phyloP scores from a whole-genome alignment of 148 eudicot genomes.

The Heliosperma pusillum region DNA sequence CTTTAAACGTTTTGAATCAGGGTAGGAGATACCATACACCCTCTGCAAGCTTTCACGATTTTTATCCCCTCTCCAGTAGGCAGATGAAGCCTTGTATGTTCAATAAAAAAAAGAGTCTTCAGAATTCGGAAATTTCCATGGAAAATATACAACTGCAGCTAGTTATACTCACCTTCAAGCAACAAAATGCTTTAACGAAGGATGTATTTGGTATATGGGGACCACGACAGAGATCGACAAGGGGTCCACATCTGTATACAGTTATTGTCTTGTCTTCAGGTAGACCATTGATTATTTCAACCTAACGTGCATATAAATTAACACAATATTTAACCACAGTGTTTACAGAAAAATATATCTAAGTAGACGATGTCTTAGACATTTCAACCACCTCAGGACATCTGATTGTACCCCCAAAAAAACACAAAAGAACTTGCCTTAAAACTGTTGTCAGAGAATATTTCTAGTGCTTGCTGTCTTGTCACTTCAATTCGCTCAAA shows the following conservation, averaged over 20 bases:
- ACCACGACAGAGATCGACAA: constrained; percentile 98
- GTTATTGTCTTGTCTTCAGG: constrained; percentile 98
- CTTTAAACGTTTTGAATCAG: constrained; percentile 78
- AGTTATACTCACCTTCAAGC: constrained; percentile 62
- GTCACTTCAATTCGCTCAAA: constrained; percentile 97
- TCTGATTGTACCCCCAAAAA: not conserved
- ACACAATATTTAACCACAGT: constrained; percentile 2
- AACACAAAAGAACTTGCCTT: constrained; percentile 44
- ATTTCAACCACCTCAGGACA: not conserved
- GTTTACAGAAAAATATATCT: not conserved
- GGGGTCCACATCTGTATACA: constrained; percentile 96
- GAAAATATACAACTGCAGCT: not conserved
- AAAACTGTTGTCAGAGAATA: constrained; percentile 86
- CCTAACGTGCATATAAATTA: constrained; percentile 35
- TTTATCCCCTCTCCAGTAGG: constrained; percentile 93
- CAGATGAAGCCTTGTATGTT: constrained; percentile 78
- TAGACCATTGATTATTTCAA: constrained; percentile 87
- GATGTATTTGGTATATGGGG: constrained; percentile 98
- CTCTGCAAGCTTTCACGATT: constrained; percentile 97
- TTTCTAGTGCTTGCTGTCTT: constrained; percentile 83
- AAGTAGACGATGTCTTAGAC: not conserved
- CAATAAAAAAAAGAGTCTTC: constrained; percentile 10
- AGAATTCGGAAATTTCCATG: not conserved
- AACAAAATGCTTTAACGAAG: constrained; percentile 81
- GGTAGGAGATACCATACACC: constrained; percentile 95